Evolutionary conservation across 352 stramenopile species (phyloP), one percentile per base, ranked within the genome.

Genomic region (Phytophthora sansomeana): DNA sequence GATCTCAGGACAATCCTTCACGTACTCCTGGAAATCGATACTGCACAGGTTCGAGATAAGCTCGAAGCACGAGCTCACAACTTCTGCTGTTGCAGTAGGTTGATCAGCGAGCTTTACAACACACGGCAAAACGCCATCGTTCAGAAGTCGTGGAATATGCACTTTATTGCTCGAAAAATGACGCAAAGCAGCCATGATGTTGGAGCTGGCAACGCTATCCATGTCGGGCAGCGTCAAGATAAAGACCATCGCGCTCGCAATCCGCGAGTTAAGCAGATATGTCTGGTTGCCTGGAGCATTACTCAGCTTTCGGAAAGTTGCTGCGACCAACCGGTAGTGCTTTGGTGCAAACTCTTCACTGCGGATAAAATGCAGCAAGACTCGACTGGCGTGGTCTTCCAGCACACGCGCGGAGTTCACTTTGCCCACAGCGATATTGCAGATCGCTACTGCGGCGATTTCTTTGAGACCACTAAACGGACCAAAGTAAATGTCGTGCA

Each of bases 41-140:
- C 71, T 75, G 46, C 86, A 92, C 4, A 92, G 38, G 33, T 90
- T 90, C 10, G 86, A 90, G 29, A 93, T 75, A 17, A 94, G 77
- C 56, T 90, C 82, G 53, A 94, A 94, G 66, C 81, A 92, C 39
- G 77, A 72, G n/a, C 17, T 61, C 1, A 83, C 59, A 9, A 91
- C 63, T 32, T 85, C 75, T 11, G 36, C 21, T 29, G 65, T 68
- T 30, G 63, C 43, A 3, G 52, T 47, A 0, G 55, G 48, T 1
- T 57, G 49, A 6, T 91, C 84, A 28, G 77, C 80, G 24, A 94
- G 62, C 11, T 57, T 53, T 6, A 92, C 73, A 9, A 92, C 67
- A 19, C 73, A 80, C 1, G 81, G 62, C 30, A 94, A 58, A 8
- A 87, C 68, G 0, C 81, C 82, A 38, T 89, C 86, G 0, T 73